Base-by-base conservation (phyloP, 768 basidiomycete species). In the Lanmaoa pseudosensibilis region DNA sequence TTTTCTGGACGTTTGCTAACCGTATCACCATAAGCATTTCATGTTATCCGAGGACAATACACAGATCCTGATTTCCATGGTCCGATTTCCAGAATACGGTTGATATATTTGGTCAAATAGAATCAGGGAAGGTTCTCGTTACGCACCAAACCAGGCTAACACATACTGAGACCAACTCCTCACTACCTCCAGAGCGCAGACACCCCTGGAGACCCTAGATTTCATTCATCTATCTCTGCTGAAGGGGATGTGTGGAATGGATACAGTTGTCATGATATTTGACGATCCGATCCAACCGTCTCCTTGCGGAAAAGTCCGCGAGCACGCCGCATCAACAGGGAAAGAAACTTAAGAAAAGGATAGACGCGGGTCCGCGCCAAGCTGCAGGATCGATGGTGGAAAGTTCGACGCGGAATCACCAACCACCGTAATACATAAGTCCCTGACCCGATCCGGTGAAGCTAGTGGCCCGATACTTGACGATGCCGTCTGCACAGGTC, bases 251-350 rank as follows among this genome's bases (percentile, higher is more conserved):
- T 11, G 25, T 36, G 5, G 27, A 16, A 19, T 9, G 45, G 30
- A 34, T 21, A 46, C 32, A 16, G 10, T 15, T 41, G 11, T 37
- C 47, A 34, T 52, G 23, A 52, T 45, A 44, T 50, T 63, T 59
- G 49, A 44, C 46, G 61, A 59, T 62, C 56, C 32, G 61, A 50
- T 27, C 55, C 48, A 33, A n/a, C 2, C 13, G 9, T 15, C 5
- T 37, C 11, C n/a, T n/a, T n/a, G 5, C 36, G 34, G 25, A 25
- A 41, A 32, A 30, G 56, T 53, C 36, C 37, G 54, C 45, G 38
- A 43, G 2, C 19, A 18, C 2, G 8, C 27, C 30, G 15, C 19
- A 0, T n/a, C n/a, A n/a, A n/a, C n/a, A n/a, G n/a, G n/a, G n/a
- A n/a, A n/a, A n/a, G n/a, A n/a, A n/a, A n/a, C 6, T 27, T 27